Evolutionary conservation across 148 eudicot genomes (phyloP), one percentile per base, ranked within the genome.

Genomic region (Pouteria glomerata): DNA sequence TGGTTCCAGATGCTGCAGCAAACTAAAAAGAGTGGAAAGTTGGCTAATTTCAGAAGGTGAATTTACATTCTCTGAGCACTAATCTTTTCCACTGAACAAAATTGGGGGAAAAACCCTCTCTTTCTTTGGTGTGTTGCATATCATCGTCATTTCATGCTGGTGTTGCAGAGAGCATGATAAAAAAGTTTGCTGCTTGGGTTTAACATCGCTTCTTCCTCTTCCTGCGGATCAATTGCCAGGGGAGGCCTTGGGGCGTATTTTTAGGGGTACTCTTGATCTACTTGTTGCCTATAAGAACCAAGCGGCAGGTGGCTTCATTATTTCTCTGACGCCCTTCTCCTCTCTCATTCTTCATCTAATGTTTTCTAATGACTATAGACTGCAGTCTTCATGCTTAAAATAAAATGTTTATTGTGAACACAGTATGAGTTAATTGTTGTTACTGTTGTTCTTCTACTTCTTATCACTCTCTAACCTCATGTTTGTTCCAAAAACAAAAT

Each of bases 1-100:
- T 95, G 99, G 99, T 95, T 95, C 85, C 97, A 95, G 79, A 91
- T 95, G 99, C 74, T 95, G 86, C 91, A 88, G 72, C 89, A 89
- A 82, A 92, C 86, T 23, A 95, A 95, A 68, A 90, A 79, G 80
- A 89, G 85, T 75, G 99, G 99, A 53, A 33, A 33, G 48, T 86
- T 76, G 33, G 89, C 89, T 63, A 88, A 95, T 80, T 95, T 95
- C 60, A 91, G 82, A 76, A 92, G 96, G 99, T 95, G 31, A 56
- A 27, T 53, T 58, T 35, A 53, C 52, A 21, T 6, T 63, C 33
- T 44, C 45, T 29, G 30, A 31, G 16, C 29, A 15, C 6, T 53
- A 65, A 19, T 55, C n/a, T n/a, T n/a, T n/a, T n/a, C n/a, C n/a
- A n/a, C n/a, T n/a, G n/a, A n/a, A n/a, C n/a, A n/a, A n/a, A n/a